A percentile compares a stretch with the other conserved stretches of the same genome.
These are phyloP conservation scores for Inosperma sp. DNA, from an alignment of 768 basidiomycete species.

Conservation along the genomic window DNA sequence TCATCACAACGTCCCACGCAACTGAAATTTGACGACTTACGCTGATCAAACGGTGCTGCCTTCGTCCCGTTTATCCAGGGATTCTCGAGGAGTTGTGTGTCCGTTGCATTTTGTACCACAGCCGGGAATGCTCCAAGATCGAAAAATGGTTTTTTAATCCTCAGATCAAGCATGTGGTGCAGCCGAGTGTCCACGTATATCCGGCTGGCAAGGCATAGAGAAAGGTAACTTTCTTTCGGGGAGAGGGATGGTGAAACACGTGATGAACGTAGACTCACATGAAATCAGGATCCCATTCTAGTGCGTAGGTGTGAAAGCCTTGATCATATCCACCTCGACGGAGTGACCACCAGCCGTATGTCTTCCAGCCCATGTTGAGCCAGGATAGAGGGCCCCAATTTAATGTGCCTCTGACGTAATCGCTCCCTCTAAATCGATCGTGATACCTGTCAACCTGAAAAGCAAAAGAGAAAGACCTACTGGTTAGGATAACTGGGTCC, in stretches of 20 bases:
- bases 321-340: slow-evolving; percentile 64
- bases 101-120: slow-evolving; percentile 57
- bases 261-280: slow-evolving; percentile 47
- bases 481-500: slow-evolving; percentile 55
- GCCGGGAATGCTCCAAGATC: slow-evolving; percentile 69
- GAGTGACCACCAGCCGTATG: slow-evolving; percentile 72
- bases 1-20: too few species aligned
- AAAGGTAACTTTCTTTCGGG: too few species aligned
- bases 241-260: too few species aligned
- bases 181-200: slow-evolving; percentile 85
- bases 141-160: slow-evolving; percentile 74
- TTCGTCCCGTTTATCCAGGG: slow-evolving; percentile 75
- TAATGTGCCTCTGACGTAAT: slow-evolving; percentile 61
- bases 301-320: slow-evolving; percentile 73
- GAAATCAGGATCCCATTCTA: slow-evolving; percentile 84
- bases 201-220: slow-evolving; percentile 49
- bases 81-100: slow-evolving; percentile 58
- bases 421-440: slow-evolving; percentile 47
- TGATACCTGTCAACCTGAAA: neutral
- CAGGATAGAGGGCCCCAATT: slow-evolving; percentile 76
- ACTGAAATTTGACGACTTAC: slow-evolving; percentile 39
- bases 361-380: slow-evolving; percentile 65
- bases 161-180: slow-evolving; percentile 61
- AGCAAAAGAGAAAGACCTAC: slow-evolving; percentile 30
- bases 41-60: slow-evolving; percentile 79